Evolutionary conservation across 495 filamentous ascomycete species (phyloP).

Genomic region (Penicillium simplicissimum): DNA sequence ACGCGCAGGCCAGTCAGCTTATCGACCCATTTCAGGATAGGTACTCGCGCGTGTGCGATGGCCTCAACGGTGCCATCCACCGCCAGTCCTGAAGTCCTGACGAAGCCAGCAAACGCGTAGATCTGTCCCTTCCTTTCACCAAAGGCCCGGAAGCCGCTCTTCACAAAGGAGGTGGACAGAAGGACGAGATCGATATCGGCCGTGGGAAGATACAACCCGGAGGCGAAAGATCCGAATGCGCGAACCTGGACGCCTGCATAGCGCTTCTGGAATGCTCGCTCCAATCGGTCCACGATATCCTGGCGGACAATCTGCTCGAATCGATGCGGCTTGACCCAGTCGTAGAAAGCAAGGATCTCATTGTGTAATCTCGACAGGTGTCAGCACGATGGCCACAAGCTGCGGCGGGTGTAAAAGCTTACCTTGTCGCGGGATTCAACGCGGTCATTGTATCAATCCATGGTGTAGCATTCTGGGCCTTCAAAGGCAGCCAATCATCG

Average conservation of each 20-base stretch:
- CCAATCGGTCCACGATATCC: conserved; percentile 67
- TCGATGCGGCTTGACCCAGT: conserved; percentile 71
- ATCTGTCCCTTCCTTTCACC: conserved; percentile 48
- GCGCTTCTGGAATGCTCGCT: conserved; percentile 49
- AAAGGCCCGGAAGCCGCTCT: conserved; percentile 41
- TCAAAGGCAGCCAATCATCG: conserved; percentile 54
- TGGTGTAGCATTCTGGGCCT: conserved; percentile 53
- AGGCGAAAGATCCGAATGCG: conserved; percentile 88
- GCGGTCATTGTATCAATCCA: conserved; percentile 52
- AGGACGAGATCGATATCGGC: conserved; percentile 92
- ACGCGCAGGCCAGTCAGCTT: conserved; percentile 69
- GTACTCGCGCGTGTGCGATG: conserved; percentile 78
- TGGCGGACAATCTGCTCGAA: conserved; percentile 75
- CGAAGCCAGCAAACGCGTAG: conserved; percentile 50
- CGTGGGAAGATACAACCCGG: conserved; percentile 85
- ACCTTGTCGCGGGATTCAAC: conserved; percentile 39
- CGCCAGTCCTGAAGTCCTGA: conserved; percentile 53
- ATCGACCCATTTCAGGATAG: conserved; percentile 89
- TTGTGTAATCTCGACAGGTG: conserved; percentile 63
- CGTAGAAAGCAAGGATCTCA: conserved; percentile 84
- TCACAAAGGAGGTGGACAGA: conserved; percentile 63
- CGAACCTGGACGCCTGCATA: conserved; percentile 60
- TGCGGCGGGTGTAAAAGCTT: conserved; percentile 5
- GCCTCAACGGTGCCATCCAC: conserved; percentile 55
- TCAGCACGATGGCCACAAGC: conserved; percentile 7